Evolutionary conservation across 2,329 filamentous ascomycete genomes (phyloP), one percentile per base, ranked within the genome.

Genomic region (Diaporthe destruens): DNA sequence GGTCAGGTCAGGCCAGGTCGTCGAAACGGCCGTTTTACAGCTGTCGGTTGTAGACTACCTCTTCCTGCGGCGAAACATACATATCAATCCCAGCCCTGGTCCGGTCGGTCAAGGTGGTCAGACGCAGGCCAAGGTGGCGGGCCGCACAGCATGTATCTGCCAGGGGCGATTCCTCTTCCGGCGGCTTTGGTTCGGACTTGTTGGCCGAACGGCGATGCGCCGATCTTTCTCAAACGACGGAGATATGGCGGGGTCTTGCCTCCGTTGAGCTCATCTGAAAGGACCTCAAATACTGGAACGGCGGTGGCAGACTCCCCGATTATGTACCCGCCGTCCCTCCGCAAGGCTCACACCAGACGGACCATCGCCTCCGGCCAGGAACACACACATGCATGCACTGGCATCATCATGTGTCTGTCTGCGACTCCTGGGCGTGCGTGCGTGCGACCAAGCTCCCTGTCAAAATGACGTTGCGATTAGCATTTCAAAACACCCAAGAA

Each of bases 391-490:
- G n/a, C n/a, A n/a, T n/a, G n/a, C n/a, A 9, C 42, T 32, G 23
- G 25, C 39, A 51, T 29, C 12, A 18, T 18, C 49, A 36, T 25
- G 61, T n/a, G 18, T 1, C 6, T 20, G 42, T 49, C 32, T 6
- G 29, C 36, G 4, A 3, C 11, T 39, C 11, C 2, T 44, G 39
- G 29, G 32, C n/a, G n/a, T n/a, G n/a, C n/a, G n/a, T n/a, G n/a
- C 8, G 55, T 63, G n/a, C 34, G 16, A 42, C 61, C 29, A 49
- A 12, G 2, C 11, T 25, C 36, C 36, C 20, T n/a, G 65, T 61
- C 39, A 55, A 47, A 2, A 72, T 72, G 71, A 72, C 71, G 71
- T 72, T 55, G 49, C 6, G 25, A 32, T 51, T 53, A 39, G 14
- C 32, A 23, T 23, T 18, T 5, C 16, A 29, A 53, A 51, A 25